These are phyloP conservation scores for Cercospora janseana DNA, from an alignment of 2,329 filamentous ascomycete genomes.

Conservation along the genomic window DNA sequence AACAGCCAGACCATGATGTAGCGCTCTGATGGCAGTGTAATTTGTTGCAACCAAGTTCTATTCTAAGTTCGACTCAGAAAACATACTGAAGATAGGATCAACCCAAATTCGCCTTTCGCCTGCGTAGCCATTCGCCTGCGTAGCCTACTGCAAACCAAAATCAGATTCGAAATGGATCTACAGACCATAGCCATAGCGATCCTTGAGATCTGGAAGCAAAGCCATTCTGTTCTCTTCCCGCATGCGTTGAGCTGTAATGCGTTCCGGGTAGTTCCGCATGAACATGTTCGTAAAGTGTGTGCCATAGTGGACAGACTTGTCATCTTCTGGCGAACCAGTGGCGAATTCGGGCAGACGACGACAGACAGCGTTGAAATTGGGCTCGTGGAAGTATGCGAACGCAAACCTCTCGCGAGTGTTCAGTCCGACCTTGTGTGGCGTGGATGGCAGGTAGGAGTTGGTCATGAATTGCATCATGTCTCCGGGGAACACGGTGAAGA, in stretches of 20 bases:
- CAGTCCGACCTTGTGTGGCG: constrained; percentile 17
- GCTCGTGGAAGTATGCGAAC: constrained; percentile 18
- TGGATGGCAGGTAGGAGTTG: constrained; percentile 15
- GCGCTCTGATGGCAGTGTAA: no score
- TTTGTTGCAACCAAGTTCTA: no score
- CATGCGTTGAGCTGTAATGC: constrained; percentile 13
- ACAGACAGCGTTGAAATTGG: constrained; percentile 19
- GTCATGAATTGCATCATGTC: constrained; percentile 22
- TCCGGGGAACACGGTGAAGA: constrained; percentile 17
- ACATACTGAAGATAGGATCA: no score
- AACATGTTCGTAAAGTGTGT: constrained; percentile 20
- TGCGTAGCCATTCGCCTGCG: no score
- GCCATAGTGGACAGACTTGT: constrained; percentile 14
- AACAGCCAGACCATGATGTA: no score
- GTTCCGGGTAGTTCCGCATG: constrained; percentile 11
- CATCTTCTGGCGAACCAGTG: neutral
- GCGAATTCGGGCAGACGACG: constrained; percentile 10
- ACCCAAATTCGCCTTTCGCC: no score
- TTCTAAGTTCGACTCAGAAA: no score
- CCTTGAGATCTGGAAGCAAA: constrained; percentile 7
- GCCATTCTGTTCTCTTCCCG: constrained; percentile 15
- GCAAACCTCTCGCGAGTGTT: constrained; percentile 14
- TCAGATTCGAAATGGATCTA: neutral
- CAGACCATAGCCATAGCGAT: neutral
- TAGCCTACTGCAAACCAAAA: no score